Evolutionary conservation across 257 asterid genomes (phyloP).

Genomic region (Nicotiana noctiflora): DNA sequence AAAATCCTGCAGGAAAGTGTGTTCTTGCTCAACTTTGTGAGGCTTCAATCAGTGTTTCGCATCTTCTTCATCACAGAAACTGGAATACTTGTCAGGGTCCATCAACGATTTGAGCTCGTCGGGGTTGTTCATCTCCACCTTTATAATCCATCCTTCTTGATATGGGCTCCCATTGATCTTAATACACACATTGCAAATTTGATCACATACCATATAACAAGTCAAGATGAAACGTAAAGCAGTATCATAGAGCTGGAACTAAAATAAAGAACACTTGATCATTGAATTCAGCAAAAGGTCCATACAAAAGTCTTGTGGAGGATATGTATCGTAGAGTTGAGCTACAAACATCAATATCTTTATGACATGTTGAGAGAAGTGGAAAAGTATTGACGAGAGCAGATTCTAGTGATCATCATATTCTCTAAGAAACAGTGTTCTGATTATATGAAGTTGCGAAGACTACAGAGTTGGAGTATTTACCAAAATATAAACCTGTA

Average conservation of each 20-base stretch:
- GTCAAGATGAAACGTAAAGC: neutral
- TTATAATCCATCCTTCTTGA: slow-evolving; percentile 86
- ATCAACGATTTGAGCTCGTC: slow-evolving; percentile 45
- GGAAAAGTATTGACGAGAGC: neutral
- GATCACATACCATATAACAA: neutral
- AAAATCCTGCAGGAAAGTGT: neutral
- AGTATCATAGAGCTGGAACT: neutral
- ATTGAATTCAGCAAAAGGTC: neutral
- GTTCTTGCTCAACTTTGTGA: neutral
- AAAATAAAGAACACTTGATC: neutral
- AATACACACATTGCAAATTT: neutral
- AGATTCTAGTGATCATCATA: neutral
- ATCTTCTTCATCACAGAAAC: too few relatives aligned
- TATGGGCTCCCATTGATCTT: slow-evolving; percentile 77
- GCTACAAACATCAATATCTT: neutral
- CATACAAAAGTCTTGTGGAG: neutral
- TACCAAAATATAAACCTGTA: neutral
- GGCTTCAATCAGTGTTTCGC: too few relatives aligned
- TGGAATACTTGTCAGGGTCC: slow-evolving; percentile 29
- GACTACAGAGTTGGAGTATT: neutral
- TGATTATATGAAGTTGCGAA: neutral
- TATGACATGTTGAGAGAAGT: neutral
- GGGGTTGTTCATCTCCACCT: slow-evolving; percentile 48
- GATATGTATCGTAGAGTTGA: neutral
- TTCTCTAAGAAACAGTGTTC: neutral